Evolutionary conservation across 805 yeast genomes (phyloP).

Genomic region (Candida tammaniensis): DNA sequence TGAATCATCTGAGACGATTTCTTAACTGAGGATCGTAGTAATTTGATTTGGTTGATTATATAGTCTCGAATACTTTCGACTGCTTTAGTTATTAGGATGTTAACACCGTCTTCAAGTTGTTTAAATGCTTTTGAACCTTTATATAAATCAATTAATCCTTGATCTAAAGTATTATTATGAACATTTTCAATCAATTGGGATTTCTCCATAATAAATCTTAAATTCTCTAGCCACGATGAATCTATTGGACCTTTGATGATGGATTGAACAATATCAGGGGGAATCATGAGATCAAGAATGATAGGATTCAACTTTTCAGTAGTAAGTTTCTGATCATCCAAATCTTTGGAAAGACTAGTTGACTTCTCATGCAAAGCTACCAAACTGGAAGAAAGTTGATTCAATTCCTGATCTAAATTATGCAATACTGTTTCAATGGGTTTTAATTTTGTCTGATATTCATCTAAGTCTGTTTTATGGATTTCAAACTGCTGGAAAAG

Average conservation of each 20-base stretch:
- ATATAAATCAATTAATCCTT: conserved; percentile 7
- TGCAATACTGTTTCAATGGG: conserved; percentile 55
- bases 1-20: conserved; percentile 74
- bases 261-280: conserved; percentile 65
- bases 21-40: conserved; percentile 53
- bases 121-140: conserved; percentile 20
- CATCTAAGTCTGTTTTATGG: conserved; percentile 23
- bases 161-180: conserved; percentile 10
- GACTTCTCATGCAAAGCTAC: conserved; percentile 33
- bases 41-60: conserved; percentile 61
- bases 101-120: conserved; percentile 37
- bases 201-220: conserved; percentile 58
- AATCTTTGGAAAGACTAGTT: conserved; percentile 24
- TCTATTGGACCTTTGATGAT: conserved; percentile 58
- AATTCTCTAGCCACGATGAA: conserved; percentile 63
- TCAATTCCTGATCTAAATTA: conserved; percentile 54
- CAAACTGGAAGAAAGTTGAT: conserved; percentile 29
- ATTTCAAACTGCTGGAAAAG: conserved; percentile 17
- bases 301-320: conserved; percentile 61
- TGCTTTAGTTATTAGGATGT: conserved; percentile 56
- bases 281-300: conserved; percentile 70
- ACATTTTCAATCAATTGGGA: conserved; percentile 42
- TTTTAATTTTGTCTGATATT: conserved; percentile 33
- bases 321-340: conserved; percentile 23
- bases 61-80: conserved; percentile 75